Base-by-base conservation (phyloP, 208 protist species). In the Crithidia sp. region DNA sequence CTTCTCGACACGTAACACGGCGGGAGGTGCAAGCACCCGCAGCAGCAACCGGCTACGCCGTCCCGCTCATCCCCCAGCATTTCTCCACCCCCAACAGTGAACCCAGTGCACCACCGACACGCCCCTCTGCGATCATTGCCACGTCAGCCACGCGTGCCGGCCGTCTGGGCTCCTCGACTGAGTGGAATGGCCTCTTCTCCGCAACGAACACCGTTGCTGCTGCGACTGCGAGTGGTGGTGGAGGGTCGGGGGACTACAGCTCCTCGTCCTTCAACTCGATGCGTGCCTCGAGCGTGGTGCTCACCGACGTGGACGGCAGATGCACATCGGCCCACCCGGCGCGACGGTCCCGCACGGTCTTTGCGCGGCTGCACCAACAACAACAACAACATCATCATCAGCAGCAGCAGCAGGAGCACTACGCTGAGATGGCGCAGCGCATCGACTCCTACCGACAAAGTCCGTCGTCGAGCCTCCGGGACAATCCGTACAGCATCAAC, bases 341-440 rank as follows among this genome's bases (percentile, higher is more conserved):
- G 14, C 19, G 50, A n/a, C 28, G 58, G 7, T 77, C 73, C 3
- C 73, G 59, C 49, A 39, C 50, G 9, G 36, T 53, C 37, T 77
- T 58, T 6, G 28, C 47, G 28, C 28, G 28, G 28, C 28, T 28
- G 28, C 28, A 28, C 28, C 28, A 28, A 28, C 28, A 28, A 1
- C 28, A 28, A 28, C 28, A 28, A 28, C 28, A 28, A 2, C 28
- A 28, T 28, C 28, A 28, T 28, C 28, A 28, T 28, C 60, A 67
- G 40, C 44, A 55, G 28, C 61, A 13, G 28, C 54, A 43, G 40
- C 10, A 13, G 13, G 28, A 50, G 36, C 6, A 40, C n/a, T 4
- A 37, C 61, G 13, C 12, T 28, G 28, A 28, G 28, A 28, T 28
- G 28, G 28, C 28, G 28, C 28, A 28, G 28, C 28, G 28, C 1